Conservation (phyloP, 352 stramenopile species). For the Pythium dissimile region DNA sequence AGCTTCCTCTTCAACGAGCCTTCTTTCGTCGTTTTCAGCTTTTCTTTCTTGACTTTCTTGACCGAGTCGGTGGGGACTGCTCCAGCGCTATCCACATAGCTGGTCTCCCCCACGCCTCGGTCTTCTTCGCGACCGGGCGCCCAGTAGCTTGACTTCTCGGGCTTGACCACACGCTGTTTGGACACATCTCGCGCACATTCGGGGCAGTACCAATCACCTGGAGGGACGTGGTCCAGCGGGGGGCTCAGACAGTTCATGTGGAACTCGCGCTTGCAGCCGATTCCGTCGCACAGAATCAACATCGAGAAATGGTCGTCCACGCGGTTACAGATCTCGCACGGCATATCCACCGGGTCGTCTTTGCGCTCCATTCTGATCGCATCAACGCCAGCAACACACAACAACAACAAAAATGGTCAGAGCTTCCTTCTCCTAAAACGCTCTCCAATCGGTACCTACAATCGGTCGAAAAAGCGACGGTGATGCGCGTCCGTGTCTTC, state of each 20-base stretch:
- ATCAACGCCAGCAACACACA: too few relatives aligned
- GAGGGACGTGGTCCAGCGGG: conserved; percentile 54
- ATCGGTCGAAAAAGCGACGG: conserved; percentile 70
- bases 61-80: neutral
- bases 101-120: conserved; percentile 1
- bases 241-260: conserved; percentile 83
- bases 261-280: conserved; percentile 80
- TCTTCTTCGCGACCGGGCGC: conserved; percentile 5
- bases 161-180: conserved; percentile 23
- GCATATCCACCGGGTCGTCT: conserved; percentile 63
- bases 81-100: neutral
- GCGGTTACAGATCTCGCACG: conserved; percentile 80
- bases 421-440: neutral
- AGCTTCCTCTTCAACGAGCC: conserved; percentile 55
- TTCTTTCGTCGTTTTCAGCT: conserved; percentile 43
- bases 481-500: conserved; percentile 54
- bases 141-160: conserved; percentile 14
- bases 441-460: conserved; percentile 38
- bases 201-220: conserved; percentile 78
- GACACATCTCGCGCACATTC: conserved; percentile 48
- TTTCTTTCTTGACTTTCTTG: conserved; percentile 57
- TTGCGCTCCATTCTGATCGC: conserved; percentile 73
- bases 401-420: neutral
- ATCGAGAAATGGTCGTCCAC: conserved; percentile 80
- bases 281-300: conserved; percentile 81